These are phyloP conservation scores for Bimuria novae-zelandiae DNA, from an alignment of 2,329 filamentous ascomycete species.

Conservation along the genomic window DNA sequence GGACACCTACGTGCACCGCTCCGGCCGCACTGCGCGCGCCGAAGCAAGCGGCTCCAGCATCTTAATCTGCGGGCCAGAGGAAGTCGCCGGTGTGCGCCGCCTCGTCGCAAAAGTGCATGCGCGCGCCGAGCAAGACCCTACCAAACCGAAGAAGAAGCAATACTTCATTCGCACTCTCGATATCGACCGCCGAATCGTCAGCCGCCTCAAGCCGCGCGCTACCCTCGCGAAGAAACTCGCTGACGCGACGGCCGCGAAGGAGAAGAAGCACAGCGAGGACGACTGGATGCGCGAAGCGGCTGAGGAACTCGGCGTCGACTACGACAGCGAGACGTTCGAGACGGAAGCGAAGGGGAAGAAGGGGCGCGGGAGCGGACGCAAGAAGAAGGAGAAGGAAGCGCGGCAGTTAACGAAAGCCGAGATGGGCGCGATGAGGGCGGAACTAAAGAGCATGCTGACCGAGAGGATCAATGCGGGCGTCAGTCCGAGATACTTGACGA, in stretches of 20 bases:
- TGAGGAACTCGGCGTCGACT: slow-evolving; percentile 91
- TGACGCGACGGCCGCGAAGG: slow-evolving; percentile 81
- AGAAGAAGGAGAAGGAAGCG: slow-evolving; percentile 74
- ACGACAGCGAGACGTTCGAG: slow-evolving; percentile 85
- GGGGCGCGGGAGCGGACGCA: slow-evolving; percentile 70
- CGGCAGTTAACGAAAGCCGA: slow-evolving; percentile 73
- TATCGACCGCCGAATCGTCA: slow-evolving; percentile 78
- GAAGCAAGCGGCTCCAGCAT: slow-evolving; percentile 78
- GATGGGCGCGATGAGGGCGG: slow-evolving; percentile 68
- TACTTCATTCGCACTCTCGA: slow-evolving; percentile 81
- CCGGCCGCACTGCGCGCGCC: slow-evolving; percentile 89
- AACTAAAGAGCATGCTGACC: slow-evolving; percentile 71
- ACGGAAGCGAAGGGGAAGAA: slow-evolving; percentile 60
- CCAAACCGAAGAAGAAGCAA: slow-evolving; percentile 58
- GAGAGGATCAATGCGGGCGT: slow-evolving; percentile 84
- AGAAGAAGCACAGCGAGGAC: slow-evolving; percentile 82
- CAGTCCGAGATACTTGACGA: slow-evolving; percentile 82
- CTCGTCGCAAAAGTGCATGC: slow-evolving; percentile 88
- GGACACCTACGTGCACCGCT: slow-evolving; percentile 93
- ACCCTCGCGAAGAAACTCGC: slow-evolving; percentile 84
- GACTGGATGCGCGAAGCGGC: slow-evolving; percentile 83
- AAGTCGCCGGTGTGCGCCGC: slow-evolving; percentile 81
- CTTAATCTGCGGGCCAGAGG: slow-evolving; percentile 87
- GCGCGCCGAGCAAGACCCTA: slow-evolving; percentile 47
- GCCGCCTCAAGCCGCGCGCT: slow-evolving; percentile 75